These are phyloP conservation scores for Periconia sp. DNA, from an alignment of 2,329 filamentous ascomycete genomes.

Conservation along the genomic window DNA sequence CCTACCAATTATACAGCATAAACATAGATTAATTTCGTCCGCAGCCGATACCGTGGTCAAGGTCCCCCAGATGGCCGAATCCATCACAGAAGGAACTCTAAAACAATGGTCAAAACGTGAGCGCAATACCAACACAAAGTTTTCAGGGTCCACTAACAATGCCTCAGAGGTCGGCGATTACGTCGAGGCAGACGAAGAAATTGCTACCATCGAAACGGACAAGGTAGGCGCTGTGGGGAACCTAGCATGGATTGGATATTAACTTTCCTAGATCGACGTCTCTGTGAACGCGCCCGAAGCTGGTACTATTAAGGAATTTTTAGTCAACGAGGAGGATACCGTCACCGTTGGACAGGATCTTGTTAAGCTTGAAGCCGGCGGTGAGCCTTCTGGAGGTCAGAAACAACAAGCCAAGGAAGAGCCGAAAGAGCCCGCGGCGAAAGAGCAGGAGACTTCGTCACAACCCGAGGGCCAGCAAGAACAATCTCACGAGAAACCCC, in stretches of 20 bases:
- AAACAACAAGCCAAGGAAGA: constrained; percentile 59
- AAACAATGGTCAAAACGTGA: constrained; percentile 88
- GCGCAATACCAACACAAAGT: constrained; percentile 12
- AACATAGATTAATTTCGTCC: constrained; percentile 1
- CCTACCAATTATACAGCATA: background rate
- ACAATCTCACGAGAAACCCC: constrained; percentile 41
- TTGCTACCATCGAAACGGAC: constrained; percentile 98
- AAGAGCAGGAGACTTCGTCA: constrained; percentile 59
- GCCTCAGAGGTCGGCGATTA: constrained; percentile 77
- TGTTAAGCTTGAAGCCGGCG: constrained; percentile 75
- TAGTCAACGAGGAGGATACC: constrained; percentile 92
- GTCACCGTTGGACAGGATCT: constrained; percentile 93
- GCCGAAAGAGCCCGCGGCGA: constrained; percentile 61
- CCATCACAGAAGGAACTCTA: constrained; percentile 94
- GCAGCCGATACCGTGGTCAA: constrained; percentile 81
- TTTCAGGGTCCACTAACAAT: constrained; percentile 12
- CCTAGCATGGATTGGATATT: background rate
- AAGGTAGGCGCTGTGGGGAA: constrained; percentile 62
- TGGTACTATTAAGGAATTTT: constrained; percentile 86
- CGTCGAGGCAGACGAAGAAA: constrained; percentile 94
- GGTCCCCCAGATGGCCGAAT: constrained; percentile 97
- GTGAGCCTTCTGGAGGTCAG: constrained; percentile 53
- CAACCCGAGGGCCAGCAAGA: constrained; percentile 55
- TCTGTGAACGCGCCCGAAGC: constrained; percentile 91
- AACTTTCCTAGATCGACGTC: constrained; percentile 75